phyloP scores from a whole-genome alignment of 176 grass and related monocot genomes.

The Carex myosuroides region DNA sequence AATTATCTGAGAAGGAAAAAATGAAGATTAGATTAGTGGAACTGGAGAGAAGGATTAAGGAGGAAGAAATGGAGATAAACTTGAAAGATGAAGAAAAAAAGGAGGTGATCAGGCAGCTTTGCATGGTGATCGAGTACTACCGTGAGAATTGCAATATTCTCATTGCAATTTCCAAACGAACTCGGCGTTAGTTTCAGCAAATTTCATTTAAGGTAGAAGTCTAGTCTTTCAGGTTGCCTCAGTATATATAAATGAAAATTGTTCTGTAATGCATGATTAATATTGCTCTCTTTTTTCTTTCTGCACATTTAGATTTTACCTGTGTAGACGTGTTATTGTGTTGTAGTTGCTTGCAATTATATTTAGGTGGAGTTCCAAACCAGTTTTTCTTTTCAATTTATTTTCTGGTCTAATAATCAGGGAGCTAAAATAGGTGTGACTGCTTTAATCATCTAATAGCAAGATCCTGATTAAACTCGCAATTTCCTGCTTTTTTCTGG shows the following conservation, averaged over 20 bases:
- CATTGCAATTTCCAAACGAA: constrained; percentile 13
- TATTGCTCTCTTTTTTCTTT: neutral
- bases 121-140: constrained; percentile 65
- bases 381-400: neutral
- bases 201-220: constrained; percentile 5
- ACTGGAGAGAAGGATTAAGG: constrained; percentile 43
- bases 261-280: neutral
- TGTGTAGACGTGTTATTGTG: neutral
- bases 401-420: neutral
- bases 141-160: constrained; percentile 56
- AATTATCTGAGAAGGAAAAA: constrained; percentile 45
- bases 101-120: constrained; percentile 87
- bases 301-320: neutral
- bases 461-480: neutral
- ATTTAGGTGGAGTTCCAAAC: neutral
- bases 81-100: constrained; percentile 68
- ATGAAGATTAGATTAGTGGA: constrained; percentile 33
- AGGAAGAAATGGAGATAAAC: constrained; percentile 50
- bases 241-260: neutral
- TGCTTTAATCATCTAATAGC: neutral
- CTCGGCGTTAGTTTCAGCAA: neutral
- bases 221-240: neutral
- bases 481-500: neutral
- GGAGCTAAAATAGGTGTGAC: neutral
- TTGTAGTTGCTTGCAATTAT: neutral